A percentile compares a stretch with the other conserved stretches of the same genome.
phyloP scores from a whole-genome alignment of 495 filamentous ascomycete species.

The Friedmanniomyces endolithicus region DNA sequence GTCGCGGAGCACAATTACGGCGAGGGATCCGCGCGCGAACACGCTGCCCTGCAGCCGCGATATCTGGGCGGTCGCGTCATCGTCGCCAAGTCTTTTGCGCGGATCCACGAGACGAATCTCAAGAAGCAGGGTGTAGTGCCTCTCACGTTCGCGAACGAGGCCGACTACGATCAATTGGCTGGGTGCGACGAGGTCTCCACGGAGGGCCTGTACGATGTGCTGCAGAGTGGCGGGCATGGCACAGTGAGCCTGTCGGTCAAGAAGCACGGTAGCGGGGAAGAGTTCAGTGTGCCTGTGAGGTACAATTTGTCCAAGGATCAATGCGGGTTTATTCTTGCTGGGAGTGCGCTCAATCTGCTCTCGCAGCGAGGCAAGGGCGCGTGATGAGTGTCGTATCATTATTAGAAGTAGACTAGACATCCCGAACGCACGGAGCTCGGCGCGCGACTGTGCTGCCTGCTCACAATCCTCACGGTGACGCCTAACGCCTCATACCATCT shows the following conservation, averaged over 20 bases:
- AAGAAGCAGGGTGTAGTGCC: constrained; percentile 99
- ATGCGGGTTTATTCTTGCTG: constrained; percentile 78
- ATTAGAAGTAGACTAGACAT: too few species aligned
- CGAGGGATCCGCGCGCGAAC: constrained; percentile 86
- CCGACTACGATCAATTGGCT: constrained; percentile 72
- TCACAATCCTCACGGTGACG: too few species aligned
- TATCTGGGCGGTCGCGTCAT: constrained; percentile 85
- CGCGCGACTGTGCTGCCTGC: too few species aligned
- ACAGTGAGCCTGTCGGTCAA: constrained; percentile 55
- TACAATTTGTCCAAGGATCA: constrained; percentile 82
- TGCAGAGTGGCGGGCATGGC: constrained; percentile 58
- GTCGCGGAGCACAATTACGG: constrained; percentile 98
- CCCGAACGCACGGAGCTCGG: too few species aligned
- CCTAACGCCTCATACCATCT: neutral
- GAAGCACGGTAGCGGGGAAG: constrained; percentile 49
- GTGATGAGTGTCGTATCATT: too few species aligned
- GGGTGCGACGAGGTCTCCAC: constrained; percentile 75
- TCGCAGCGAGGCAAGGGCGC: constrained; percentile 38
- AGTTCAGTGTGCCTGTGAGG: constrained; percentile 47
- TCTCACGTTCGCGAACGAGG: constrained; percentile 70
- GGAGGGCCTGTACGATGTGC: constrained; percentile 67
- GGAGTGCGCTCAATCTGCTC: constrained; percentile 84
- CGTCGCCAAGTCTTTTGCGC: constrained; percentile 80
- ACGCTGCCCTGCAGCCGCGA: constrained; percentile 90
- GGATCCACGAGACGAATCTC: constrained; percentile 97